phyloP scores from a whole-genome alignment of 2,329 filamentous ascomycete species.

The Sporothrix phasma region DNA sequence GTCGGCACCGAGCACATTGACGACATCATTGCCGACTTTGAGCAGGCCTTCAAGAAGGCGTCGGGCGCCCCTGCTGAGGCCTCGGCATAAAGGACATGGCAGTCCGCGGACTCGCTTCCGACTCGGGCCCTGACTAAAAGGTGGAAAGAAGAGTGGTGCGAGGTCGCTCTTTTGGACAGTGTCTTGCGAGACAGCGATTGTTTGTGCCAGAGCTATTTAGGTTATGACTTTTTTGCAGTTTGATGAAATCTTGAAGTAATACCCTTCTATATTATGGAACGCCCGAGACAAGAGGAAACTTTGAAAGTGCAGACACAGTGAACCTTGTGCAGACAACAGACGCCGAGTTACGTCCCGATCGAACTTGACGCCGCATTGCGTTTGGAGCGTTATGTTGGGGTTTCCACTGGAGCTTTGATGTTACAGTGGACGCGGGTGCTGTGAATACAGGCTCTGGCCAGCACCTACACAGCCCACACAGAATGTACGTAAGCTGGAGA shows the following conservation, averaged over 20 bases:
- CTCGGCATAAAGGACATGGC: slow-evolving; percentile 14
- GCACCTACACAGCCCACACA: neutral
- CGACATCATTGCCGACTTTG: slow-evolving; percentile 92
- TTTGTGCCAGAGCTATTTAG: neutral
- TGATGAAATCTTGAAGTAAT: neutral
- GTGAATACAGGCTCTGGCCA: neutral
- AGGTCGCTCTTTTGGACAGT: too few relatives aligned
- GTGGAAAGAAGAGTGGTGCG: neutral
- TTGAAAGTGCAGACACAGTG: neutral
- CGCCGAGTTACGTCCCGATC: neutral
- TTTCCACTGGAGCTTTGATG: neutral
- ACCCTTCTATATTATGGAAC: neutral
- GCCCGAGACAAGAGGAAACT: neutral
- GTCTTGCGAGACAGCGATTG: neutral
- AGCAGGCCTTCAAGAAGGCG: slow-evolving; percentile 70
- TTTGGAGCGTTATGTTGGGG: too few relatives aligned
- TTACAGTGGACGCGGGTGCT: neutral
- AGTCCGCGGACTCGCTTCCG: neutral
- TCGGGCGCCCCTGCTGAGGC: slow-evolving; percentile 33
- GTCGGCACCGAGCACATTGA: slow-evolving; percentile 95
- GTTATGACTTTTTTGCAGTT: neutral
- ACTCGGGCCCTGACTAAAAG: neutral
- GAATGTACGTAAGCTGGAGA: neutral
- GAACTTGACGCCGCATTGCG: too few relatives aligned
- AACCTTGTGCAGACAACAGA: neutral